Evolutionary conservation across 2,329 filamentous ascomycete species (phyloP).

Genomic region (Pezicula neosporulosa): DNA sequence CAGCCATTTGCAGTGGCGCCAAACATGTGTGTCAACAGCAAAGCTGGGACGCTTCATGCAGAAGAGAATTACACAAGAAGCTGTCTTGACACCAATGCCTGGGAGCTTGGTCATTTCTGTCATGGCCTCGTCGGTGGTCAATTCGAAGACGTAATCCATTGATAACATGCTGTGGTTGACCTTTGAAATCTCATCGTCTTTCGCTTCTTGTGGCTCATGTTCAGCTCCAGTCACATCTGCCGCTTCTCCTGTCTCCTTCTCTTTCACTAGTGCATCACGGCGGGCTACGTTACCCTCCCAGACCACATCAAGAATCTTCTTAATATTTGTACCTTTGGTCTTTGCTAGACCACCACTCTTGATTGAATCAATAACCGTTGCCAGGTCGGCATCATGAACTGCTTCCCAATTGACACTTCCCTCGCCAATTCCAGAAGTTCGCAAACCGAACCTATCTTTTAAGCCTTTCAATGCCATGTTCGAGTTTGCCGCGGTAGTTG

Average conservation of each 20-base stretch:
- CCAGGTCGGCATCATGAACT: slow-evolving; percentile 54
- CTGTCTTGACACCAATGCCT: slow-evolving; percentile 55
- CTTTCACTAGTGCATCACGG: slow-evolving; percentile 43
- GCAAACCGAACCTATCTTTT: slow-evolving; percentile 58
- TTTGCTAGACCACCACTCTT: slow-evolving; percentile 66
- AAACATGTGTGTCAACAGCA: slow-evolving; percentile 56
- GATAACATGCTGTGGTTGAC: slow-evolving; percentile 56
- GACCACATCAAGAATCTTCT: slow-evolving; percentile 69
- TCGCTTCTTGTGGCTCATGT: slow-evolving; percentile 41
- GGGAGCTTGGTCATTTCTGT: slow-evolving; percentile 45
- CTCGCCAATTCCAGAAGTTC: slow-evolving; percentile 60
- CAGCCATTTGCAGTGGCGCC: slow-evolving; percentile 48
- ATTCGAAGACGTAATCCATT: slow-evolving; percentile 46
- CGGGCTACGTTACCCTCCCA: slow-evolving; percentile 63
- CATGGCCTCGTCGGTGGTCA: slow-evolving; percentile 46
- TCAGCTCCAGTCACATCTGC: slow-evolving; percentile 39
- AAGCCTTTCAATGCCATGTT: slow-evolving; percentile 65
- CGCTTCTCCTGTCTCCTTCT: slow-evolving; percentile 36
- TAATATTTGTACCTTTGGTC: slow-evolving; percentile 71
- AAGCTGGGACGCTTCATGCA: slow-evolving; percentile 50
- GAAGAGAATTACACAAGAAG: slow-evolving; percentile 54
- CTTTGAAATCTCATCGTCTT: slow-evolving; percentile 53
- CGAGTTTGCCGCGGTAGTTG: slow-evolving; percentile 49
- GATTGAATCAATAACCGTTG: slow-evolving; percentile 66
- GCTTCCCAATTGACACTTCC: slow-evolving; percentile 75